Base-by-base conservation (phyloP, 2,329 filamentous ascomycete genomes). In the Pyrenochaeta sp. region DNA sequence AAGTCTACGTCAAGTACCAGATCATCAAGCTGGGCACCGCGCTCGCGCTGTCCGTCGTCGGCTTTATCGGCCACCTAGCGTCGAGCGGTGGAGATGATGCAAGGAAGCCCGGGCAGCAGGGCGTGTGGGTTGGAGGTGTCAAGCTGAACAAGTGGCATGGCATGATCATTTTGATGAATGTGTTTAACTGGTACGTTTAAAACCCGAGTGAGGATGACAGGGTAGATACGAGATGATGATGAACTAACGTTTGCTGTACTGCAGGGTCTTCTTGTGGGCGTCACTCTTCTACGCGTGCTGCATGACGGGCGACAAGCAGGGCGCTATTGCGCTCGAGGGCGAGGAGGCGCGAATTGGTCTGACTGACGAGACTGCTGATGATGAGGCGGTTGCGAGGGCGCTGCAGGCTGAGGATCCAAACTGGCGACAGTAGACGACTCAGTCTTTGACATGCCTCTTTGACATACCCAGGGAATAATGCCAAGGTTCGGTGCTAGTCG, bases 231-330 rank as follows among this genome's bases (percentile, higher is more conserved):
- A 13, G 21, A 27, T 24, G 34, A 45, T 42, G 10, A 38, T 48
- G 9, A 51, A 30, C 8, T 10, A 9, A 10, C 15, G 14, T 27
- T 14, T 7, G 19, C 28, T n/a, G n/a, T n/a, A n/a, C n/a, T n/a
- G n/a, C n/a, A 63, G 59, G 60, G 31, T 60, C 14, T 61, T 61
- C 45, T 40, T 63, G 9, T 63, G 60, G 60, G 52, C 53, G 19
- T 50, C 53, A 34, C 29, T 61, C 34, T 57, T 60, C 38, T 63
- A 63, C 44, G 61, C 58, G 7, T 63, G 60, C 50, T 61, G 55
- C 42, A 65, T 63, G 58, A 51, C 54, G 8, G 42, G 41, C 3
- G 53, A 41, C 7, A 51, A 48, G 32, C 44, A 56, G 17, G 61
- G 60, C 8, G 29, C 53, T 8, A 61, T 62, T 41, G 57, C 53